Base-by-base conservation (phyloP, 164 flowering plant species). In the Houttuynia cordata region DNA sequence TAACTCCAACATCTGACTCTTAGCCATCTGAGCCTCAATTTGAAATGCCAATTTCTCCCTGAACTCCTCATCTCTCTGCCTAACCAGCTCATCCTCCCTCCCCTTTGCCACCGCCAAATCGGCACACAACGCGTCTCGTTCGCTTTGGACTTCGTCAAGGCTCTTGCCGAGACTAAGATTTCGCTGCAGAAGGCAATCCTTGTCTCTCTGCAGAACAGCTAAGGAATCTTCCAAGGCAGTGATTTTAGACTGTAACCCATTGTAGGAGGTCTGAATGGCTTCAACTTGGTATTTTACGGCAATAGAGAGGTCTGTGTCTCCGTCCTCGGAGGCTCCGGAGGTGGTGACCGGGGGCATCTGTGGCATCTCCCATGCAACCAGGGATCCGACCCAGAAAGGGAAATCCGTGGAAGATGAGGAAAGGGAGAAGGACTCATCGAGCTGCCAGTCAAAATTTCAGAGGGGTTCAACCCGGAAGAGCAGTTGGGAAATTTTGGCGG, bases 191-290 rank as follows among this genome's bases (percentile, higher is more conserved):
- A 25, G 34, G 20, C 68, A 75, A 56, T 77, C 78, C 41, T 70
- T 73, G 53, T 77, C 64, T 4, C 42, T 34, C 61, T 63, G 67
- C 10, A 64, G 47, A 22, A 63, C 49, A 17, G n/a, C 6, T 15
- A 72, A 23, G 22, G 47, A 39, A 21, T 69, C 70, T 69, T 67
- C 77, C 73, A 55, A 19, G 13, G 30, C 62, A 25, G 58, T 7
- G 14, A 65, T 56, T 60, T 64, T 73, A 18, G 76, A 69, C 50
- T 55, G 71, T 41, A 74, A 60, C 4, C 24, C 60, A 7, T 49
- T 54, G 53, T 58, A 61, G 9, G 73, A 67, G 17, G 17, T 13
- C 7, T 68, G 68, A 61, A 54, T 65, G 47, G 68, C 71, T 65
- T 62, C 59, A 1, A 22, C 62, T 14, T 23, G 42, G 66, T 10